phyloP scores from a whole-genome alignment of 768 basidiomycete genomes.

The Rhodotorula diobovata region DNA sequence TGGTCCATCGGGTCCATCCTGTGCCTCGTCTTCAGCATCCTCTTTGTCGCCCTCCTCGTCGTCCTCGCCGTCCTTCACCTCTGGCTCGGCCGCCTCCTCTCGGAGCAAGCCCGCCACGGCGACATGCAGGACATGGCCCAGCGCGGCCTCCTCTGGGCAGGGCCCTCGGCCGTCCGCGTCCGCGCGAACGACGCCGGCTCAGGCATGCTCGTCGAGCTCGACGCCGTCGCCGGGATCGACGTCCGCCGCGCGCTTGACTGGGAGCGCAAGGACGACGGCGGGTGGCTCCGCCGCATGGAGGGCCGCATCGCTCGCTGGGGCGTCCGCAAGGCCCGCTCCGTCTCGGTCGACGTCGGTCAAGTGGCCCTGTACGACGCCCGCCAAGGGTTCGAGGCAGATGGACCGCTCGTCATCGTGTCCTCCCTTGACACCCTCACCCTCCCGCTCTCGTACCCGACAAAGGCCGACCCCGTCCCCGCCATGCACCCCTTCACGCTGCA shows the following conservation, averaged over 20 bases:
- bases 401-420: conserved; percentile 21
- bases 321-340: conserved; percentile 9
- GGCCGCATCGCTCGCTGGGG: conserved; percentile 21
- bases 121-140: conserved; percentile 20
- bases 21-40: conserved; percentile 19
- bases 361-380: background rate
- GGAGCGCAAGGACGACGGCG: conserved; percentile 23
- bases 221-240: conserved; percentile 31
- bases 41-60: conserved; percentile 24
- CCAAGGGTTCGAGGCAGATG: background rate
- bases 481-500: conserved; percentile 19
- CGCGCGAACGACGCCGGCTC: background rate
- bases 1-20: background rate
- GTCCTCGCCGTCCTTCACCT: conserved; percentile 20
- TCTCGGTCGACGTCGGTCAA: conserved; percentile 18
- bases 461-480: conserved; percentile 3
- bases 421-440: conserved; percentile 18
- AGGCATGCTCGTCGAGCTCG: conserved; percentile 19
- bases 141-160: conserved; percentile 13
- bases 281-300: conserved; percentile 19
- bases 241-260: conserved; percentile 29
- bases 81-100: conserved; percentile 36
- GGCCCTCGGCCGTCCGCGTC: conserved; percentile 28
- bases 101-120: conserved; percentile 27
- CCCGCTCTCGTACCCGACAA: conserved; percentile 32